Percentiles rank a stretch among this genome's conserved stretches.
These are phyloP conservation scores for Wickerhamiella domercqiae DNA, from an alignment of 805 yeast species.

Conservation along the genomic window DNA sequence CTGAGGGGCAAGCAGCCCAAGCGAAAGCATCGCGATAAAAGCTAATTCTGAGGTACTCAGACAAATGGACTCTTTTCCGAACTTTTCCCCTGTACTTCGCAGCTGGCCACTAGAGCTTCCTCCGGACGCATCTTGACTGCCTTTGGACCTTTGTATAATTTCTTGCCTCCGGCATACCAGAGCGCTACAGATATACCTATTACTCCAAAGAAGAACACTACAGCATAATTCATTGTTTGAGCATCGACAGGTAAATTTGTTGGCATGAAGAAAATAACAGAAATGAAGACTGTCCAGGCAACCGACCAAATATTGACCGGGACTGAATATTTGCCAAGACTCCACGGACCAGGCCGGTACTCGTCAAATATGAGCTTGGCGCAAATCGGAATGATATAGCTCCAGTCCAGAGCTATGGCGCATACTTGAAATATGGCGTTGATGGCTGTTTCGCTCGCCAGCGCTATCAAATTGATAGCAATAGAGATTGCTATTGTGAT, in stretches of 20 bases:
- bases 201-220: constrained; percentile 18
- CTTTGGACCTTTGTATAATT: constrained; percentile 16
- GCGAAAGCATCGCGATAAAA: too few relatives aligned
- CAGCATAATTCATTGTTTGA: constrained; percentile 20
- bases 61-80: too few relatives aligned
- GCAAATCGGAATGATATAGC: constrained; percentile 49
- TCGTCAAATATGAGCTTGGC: constrained; percentile 42
- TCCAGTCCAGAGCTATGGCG: constrained; percentile 51
- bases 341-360: constrained; percentile 54
- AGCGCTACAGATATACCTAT: constrained; percentile 10
- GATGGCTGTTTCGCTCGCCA: constrained; percentile 44
- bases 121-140: too few relatives aligned
- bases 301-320: constrained; percentile 14
- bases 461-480: constrained; percentile 41
- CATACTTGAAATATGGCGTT: constrained; percentile 61
- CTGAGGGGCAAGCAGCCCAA: too few relatives aligned
- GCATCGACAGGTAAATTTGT: constrained; percentile 17
- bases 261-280: constrained; percentile 20
- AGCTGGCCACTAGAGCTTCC: too few relatives aligned
- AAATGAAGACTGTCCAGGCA: constrained; percentile 16
- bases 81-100: too few relatives aligned
- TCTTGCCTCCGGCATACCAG: constrained; percentile 18
- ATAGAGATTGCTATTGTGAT: constrained; percentile 35
- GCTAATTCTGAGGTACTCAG: too few relatives aligned
- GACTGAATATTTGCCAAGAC: constrained; percentile 33